Percentiles rank a stretch among this genome's conserved stretches.
Evolutionary conservation across 495 filamentous ascomycete species (phyloP).

Genomic region (Lindgomyces ingoldianus): DNA sequence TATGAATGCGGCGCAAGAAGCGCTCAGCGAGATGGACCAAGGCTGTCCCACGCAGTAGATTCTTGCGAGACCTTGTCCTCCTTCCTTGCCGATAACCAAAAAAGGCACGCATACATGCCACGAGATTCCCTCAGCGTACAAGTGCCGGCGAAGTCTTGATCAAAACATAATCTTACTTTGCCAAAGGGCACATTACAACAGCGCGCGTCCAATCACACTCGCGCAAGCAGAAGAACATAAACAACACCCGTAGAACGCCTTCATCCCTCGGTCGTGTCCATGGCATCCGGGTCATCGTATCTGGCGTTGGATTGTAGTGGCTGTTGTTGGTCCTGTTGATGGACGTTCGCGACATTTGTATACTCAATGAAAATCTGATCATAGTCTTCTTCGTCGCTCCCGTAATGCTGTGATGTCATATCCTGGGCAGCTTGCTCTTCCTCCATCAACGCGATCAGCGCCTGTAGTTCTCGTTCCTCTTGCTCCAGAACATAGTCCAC

Average conservation of each 20-base stretch:
- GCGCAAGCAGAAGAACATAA: not conserved
- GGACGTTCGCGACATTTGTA: constrained; percentile 1
- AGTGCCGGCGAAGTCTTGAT: not conserved
- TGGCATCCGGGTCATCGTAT: constrained; percentile 26
- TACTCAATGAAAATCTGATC: constrained; percentile 60
- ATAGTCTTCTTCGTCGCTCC: constrained; percentile 57
- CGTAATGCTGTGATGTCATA: constrained; percentile 31
- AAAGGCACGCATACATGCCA: constrained; percentile 5
- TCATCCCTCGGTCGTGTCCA: constrained; percentile 37
- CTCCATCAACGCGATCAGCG: constrained; percentile 53
- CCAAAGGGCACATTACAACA: not conserved
- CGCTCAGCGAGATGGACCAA: constrained; percentile 66
- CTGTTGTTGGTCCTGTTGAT: constrained; percentile 4
- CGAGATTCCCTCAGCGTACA: constrained; percentile 12
- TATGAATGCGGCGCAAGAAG: constrained; percentile 75
- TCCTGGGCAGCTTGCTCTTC: constrained; percentile 25
- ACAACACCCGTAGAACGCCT: not conserved
- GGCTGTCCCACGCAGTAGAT: constrained; percentile 70
- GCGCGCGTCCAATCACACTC: not conserved
- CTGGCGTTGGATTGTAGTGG: not conserved
- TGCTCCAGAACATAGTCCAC: constrained; percentile 52
- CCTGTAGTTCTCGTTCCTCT: constrained; percentile 62
- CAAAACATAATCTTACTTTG: not conserved
- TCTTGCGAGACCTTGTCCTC: not conserved
- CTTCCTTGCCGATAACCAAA: constrained; percentile 18